A percentile compares a stretch with the other conserved stretches of the same genome.
phyloP scores from a whole-genome alignment of 768 basidiomycete species.

The Mycena belliarum region DNA sequence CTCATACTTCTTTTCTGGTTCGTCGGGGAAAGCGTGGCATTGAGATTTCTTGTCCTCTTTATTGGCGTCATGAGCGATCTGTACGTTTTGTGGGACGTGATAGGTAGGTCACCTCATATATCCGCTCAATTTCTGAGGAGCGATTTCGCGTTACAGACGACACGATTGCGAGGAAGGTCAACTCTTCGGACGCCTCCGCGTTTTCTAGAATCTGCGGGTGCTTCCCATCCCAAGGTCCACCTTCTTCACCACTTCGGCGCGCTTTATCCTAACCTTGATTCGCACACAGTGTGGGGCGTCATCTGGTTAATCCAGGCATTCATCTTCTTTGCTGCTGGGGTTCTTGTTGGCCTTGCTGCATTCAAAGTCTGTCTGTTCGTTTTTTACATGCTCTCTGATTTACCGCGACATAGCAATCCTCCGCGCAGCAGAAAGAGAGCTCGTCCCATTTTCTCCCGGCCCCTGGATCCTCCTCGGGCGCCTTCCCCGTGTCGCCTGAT shows the following conservation, averaged over 20 bases:
- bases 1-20: conserved; percentile 86
- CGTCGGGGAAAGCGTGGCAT: conserved; percentile 67
- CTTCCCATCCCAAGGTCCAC: conserved; percentile 74
- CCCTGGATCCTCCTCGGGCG: conserved; percentile 47
- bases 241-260: background rate
- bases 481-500: conserved; percentile 30
- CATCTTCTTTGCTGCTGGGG: conserved; percentile 70
- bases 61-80: conserved; percentile 86
- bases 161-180: conserved; percentile 80
- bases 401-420: conserved; percentile 48
- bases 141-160: conserved; percentile 53
- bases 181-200: conserved; percentile 83
- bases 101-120: conserved; percentile 47
- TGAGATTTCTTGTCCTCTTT: conserved; percentile 82
- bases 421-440: conserved; percentile 50
- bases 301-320: conserved; percentile 82
- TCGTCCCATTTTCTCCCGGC: conserved; percentile 58
- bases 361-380: conserved; percentile 70
- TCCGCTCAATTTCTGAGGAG: background rate
- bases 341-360: conserved; percentile 75
- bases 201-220: conserved; percentile 87
- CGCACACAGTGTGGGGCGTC: conserved; percentile 79
- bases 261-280: conserved; percentile 13
- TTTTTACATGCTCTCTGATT: background rate
- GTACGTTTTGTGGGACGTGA: conserved; percentile 80